Evolutionary conservation across 495 filamentous ascomycete species (phyloP).

Genomic region (Xylaria longipes): DNA sequence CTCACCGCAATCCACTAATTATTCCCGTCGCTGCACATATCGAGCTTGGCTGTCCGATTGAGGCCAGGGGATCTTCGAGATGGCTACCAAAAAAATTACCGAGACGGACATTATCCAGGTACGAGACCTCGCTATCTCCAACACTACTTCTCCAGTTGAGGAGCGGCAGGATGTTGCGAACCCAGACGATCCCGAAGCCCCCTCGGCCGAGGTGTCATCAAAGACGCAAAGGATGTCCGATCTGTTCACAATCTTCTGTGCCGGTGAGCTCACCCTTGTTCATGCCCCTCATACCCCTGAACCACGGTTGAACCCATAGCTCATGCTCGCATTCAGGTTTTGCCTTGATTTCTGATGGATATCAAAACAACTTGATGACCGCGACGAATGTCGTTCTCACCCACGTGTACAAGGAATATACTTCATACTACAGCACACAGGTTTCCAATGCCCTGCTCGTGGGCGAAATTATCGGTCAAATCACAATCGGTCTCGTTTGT

Average conservation of each 20-base stretch:
- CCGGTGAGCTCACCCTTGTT: conserved; percentile 17
- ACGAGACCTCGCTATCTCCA: conserved; percentile 6
- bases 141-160: conserved; percentile 10
- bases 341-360: conserved; percentile 60
- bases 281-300: not conserved
- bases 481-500: conserved; percentile 57
- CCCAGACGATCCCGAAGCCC: conserved; percentile 5
- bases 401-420: conserved; percentile 53
- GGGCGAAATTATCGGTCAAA: conserved; percentile 59
- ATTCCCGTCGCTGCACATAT: not conserved
- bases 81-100: conserved; percentile 9
- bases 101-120: conserved; percentile 4
- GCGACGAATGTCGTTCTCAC: conserved; percentile 60
- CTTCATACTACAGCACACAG: conserved; percentile 43
- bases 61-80: not conserved
- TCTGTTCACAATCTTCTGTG: conserved; percentile 27
- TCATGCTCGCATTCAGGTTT: conserved; percentile 42
- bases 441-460: conserved; percentile 61
- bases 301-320: not conserved
- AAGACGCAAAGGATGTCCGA: conserved; percentile 21
- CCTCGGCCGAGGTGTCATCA: conserved; percentile 10
- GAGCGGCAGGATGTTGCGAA: not conserved
- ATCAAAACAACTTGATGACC: conserved; percentile 61
- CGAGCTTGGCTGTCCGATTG: conserved; percentile 5
- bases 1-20: not conserved